Conservation (phyloP, 495 filamentous ascomycete genomes). For the Stereocaulon alpinum region DNA sequence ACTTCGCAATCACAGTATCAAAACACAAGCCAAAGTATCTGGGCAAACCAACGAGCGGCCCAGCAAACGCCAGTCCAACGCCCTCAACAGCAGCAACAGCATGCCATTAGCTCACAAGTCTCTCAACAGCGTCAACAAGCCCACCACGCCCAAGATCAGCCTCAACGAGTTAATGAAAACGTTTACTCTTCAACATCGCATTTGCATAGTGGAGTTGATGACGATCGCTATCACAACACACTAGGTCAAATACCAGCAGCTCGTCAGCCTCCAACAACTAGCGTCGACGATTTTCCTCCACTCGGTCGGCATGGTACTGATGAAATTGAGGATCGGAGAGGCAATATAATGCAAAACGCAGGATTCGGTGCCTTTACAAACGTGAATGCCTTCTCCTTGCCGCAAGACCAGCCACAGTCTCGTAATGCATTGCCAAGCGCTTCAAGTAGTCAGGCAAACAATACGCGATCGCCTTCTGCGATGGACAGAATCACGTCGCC, state of each 20-base stretch:
- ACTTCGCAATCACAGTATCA: slow-evolving; percentile 55
- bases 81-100: slow-evolving; percentile 38
- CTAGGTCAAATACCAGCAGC: slow-evolving; percentile 43
- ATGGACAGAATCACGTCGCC: slow-evolving; percentile 24
- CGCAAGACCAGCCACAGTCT: slow-evolving; percentile 22
- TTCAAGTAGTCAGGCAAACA: slow-evolving; percentile 38
- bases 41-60: slow-evolving; percentile 52
- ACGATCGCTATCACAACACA: slow-evolving; percentile 52
- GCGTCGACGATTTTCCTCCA: slow-evolving; percentile 77
- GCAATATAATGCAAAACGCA: slow-evolving; percentile 53
- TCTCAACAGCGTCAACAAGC: slow-evolving; percentile 41
- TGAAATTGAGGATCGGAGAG: slow-evolving; percentile 57
- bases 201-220: slow-evolving; percentile 45
- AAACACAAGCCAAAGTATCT: slow-evolving; percentile 50
- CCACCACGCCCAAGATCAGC: slow-evolving; percentile 49
- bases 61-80: slow-evolving; percentile 57
- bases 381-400: slow-evolving; percentile 34
- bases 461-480: slow-evolving; percentile 21
- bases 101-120: slow-evolving; percentile 41
- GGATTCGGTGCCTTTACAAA: slow-evolving; percentile 49
- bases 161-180: slow-evolving; percentile 40
- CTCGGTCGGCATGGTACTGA: slow-evolving; percentile 60
- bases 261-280: slow-evolving; percentile 54
- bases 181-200: slow-evolving; percentile 42
- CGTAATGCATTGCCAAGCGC: slow-evolving; percentile 50